Conservation (phyloP, 2,329 filamentous ascomycete species). For the Fusarium chuoi region DNA sequence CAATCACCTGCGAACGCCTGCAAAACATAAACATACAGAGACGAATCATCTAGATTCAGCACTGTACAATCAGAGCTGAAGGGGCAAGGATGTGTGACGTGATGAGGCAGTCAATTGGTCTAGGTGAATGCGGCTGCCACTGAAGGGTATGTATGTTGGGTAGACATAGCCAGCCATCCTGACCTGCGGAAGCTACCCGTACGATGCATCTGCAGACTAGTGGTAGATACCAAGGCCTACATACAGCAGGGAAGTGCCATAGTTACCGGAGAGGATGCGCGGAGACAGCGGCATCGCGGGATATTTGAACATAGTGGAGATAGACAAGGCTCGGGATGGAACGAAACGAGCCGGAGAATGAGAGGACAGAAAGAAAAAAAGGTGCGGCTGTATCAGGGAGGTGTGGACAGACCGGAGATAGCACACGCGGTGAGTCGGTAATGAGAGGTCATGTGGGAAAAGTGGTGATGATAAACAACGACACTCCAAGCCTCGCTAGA, state of each 20-base stretch:
- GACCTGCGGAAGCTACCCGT: slow-evolving; percentile 23
- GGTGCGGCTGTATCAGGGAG: slow-evolving; percentile 15
- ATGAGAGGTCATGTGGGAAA: slow-evolving; percentile 39
- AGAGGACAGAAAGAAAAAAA: slow-evolving; percentile 1
- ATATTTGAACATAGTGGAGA: slow-evolving; percentile 32
- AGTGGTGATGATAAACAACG: slow-evolving; percentile 31
- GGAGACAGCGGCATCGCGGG: slow-evolving; percentile 30
- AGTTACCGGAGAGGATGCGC: slow-evolving; percentile 9
- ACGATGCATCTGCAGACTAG: not conserved
- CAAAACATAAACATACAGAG: slow-evolving; percentile 10
- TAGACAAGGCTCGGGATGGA: slow-evolving; percentile 30
- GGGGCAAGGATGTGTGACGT: slow-evolving; percentile 19
- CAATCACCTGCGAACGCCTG: slow-evolving; percentile 27
- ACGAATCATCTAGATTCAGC: slow-evolving; percentile 8
- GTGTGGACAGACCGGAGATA: slow-evolving; percentile 22
- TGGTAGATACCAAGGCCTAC: not conserved
- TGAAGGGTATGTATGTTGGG: slow-evolving; percentile 9
- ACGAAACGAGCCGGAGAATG: slow-evolving; percentile 32
- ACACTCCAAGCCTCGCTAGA: slow-evolving; percentile 13
- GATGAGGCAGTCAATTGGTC: slow-evolving; percentile 23
- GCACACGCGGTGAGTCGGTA: slow-evolving; percentile 11
- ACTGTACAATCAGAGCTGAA: slow-evolving; percentile 12
- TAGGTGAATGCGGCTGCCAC: slow-evolving; percentile 13
- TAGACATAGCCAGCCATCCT: slow-evolving; percentile 8
- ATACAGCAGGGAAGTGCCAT: not conserved